Percentiles rank a stretch among this genome's conserved stretches.
Conservation (phyloP, 257 asterid genomes). For the Lycium barbarum region DNA sequence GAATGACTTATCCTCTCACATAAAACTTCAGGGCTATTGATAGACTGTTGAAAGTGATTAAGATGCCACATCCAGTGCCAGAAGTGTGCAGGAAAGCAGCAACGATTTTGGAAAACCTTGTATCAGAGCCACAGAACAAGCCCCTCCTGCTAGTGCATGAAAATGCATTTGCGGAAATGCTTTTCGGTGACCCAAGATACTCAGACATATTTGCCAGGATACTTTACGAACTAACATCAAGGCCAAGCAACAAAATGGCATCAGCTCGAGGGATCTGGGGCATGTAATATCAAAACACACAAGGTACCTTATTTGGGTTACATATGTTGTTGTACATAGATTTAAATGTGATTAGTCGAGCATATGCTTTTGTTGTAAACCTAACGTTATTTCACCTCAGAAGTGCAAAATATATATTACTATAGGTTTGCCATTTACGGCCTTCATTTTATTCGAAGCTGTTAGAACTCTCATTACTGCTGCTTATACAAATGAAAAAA, state of each 20-base stretch:
- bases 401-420: conserved; percentile 20
- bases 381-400: background rate
- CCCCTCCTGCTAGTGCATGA: conserved; percentile 74
- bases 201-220: conserved; percentile 89
- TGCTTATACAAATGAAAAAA: background rate
- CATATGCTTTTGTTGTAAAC: conserved; percentile 2
- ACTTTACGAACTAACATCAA: conserved; percentile 80
- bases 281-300: conserved; percentile 49
- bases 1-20: background rate
- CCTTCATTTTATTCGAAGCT: conserved; percentile 1
- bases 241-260: conserved; percentile 76
- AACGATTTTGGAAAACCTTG: conserved; percentile 84
- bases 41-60: conserved; percentile 81
- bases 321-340: conserved; percentile 10
- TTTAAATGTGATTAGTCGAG: conserved; percentile 14
- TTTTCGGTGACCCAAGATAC: conserved; percentile 75
- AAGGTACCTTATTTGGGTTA: background rate
- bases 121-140: conserved; percentile 97
- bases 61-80: conserved; percentile 86
- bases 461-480: background rate
- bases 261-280: conserved; percentile 98
- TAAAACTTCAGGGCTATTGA: conserved; percentile 81
- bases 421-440: background rate
- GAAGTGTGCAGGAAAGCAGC: conserved; percentile 96
- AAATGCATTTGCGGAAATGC: conserved; percentile 91